Evolutionary conservation across 2,329 filamentous ascomycete genomes (phyloP), one percentile per base, ranked within the genome.

Genomic region (Ceratocystis colombiana): DNA sequence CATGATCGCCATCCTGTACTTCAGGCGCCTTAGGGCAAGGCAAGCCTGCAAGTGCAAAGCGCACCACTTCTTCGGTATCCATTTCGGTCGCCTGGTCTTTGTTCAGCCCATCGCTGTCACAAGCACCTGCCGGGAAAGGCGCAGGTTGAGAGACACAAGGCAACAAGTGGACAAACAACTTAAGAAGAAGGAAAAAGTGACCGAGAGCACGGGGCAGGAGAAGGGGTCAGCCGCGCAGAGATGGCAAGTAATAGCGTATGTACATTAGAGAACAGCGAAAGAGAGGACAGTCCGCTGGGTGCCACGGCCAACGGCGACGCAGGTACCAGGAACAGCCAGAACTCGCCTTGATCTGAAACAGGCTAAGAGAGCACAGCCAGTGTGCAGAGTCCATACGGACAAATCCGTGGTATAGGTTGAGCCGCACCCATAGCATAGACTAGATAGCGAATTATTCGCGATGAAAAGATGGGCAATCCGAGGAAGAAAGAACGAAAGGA

Each of bases 341-440:
- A 57, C 28, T 57, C 28, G 28, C 53, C 7, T 57, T 30, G 53
- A 57, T 57, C 53, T 33, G 53, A 57, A 57, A 57, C 53, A 30
- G 28, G 22, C 53, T 57, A 57, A 57, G 53, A 33, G 48, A 30
- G 53, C 53, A 57, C 53, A 57, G 53, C 53, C 53, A 57, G 53
- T 15, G 25, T 33, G 53, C 53, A 57, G 53, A 57, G 53, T 57
- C 53, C 53, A 30, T 28, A 57, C 53, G 53, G 53, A 22, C n/a
- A 57, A 57, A 57, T 57, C 53, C 53, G 53, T 57, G 28, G 53
- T 17, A 57, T 17, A 57, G 25, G 28, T 17, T 15, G 53, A 57
- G 48, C 48, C 7, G 22, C 22, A 53, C n/a, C 10, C 37, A 41
- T 5, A 15, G 10, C 37, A 41, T 15, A 41, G 37, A 12, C 37